phyloP scores from a whole-genome alignment of 345 rosid species.

The Aquilaria malaccensis region DNA sequence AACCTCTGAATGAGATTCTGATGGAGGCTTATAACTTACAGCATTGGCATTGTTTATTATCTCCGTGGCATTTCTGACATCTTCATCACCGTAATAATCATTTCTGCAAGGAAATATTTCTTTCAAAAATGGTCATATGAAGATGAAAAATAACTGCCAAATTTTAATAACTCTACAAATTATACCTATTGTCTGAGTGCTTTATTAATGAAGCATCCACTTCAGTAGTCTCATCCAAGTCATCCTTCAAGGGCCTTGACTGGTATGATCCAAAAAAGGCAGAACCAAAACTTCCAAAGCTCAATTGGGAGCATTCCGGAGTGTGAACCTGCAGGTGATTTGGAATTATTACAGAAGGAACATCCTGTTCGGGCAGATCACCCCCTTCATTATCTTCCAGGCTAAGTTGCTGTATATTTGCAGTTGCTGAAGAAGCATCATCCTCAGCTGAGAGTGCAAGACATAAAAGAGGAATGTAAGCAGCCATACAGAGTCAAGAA shows the following conservation, averaged over 20 bases:
- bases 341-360: slow-evolving; percentile 83
- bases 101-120: slow-evolving; percentile 35
- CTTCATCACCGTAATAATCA: slow-evolving; percentile 74
- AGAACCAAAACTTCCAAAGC: slow-evolving; percentile 94
- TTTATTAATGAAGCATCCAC: slow-evolving; percentile 38
- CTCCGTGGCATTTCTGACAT: slow-evolving; percentile 47
- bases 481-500: slow-evolving; percentile 3
- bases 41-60: slow-evolving; percentile 39
- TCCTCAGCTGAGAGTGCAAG: slow-evolving; percentile 50
- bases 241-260: slow-evolving; percentile 45
- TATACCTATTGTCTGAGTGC: slow-evolving; percentile 62
- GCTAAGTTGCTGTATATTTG: slow-evolving; percentile 48
- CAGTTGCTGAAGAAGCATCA: slow-evolving; percentile 39
- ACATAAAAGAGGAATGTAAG: slow-evolving; percentile 8
- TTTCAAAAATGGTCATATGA: background rate
- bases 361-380: slow-evolving; percentile 47
- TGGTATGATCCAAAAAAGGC: slow-evolving; percentile 41
- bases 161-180: background rate
- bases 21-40: slow-evolving; percentile 50
- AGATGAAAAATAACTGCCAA: background rate
- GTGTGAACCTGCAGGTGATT: slow-evolving; percentile 84
- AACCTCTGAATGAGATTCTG: slow-evolving; percentile 53
- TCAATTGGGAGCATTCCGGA: slow-evolving; percentile 80
- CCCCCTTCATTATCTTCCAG: slow-evolving; percentile 50
- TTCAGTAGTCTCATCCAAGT: slow-evolving; percentile 57